Evolutionary conservation across 1,284 basidiomycete genomes (phyloP).

Genomic region (Microbotryomycetes sp.): DNA sequence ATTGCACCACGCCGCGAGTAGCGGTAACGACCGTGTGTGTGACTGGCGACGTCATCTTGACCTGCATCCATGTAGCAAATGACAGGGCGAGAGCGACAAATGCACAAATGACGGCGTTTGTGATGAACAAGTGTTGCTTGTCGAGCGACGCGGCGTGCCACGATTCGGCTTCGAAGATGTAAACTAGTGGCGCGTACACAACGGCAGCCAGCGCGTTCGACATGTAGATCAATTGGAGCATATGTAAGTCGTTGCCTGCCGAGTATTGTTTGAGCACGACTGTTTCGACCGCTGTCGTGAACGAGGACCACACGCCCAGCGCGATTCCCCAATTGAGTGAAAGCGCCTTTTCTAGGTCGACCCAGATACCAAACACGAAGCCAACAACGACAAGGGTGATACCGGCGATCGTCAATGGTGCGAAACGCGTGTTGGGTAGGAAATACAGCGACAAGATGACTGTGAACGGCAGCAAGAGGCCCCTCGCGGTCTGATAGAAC

Average conservation of each 20-base stretch:
- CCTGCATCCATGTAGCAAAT: conserved; percentile 11
- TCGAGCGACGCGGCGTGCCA: neutral
- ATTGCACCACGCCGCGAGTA: neutral
- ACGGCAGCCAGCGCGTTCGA: conserved; percentile 7
- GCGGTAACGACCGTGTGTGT: conserved; percentile 17
- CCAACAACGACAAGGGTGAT: conserved; percentile 6
- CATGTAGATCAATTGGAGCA: conserved; percentile 6
- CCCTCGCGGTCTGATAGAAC: conserved; percentile 18
- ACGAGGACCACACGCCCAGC: conserved; percentile 9
- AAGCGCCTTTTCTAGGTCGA: neutral
- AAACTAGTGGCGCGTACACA: conserved; percentile 7
- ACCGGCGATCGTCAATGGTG: conserved; percentile 8
- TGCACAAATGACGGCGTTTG: neutral
- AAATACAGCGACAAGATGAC: conserved; percentile 14
- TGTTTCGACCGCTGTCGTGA: conserved; percentile 14
- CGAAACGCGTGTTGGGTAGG: conserved; percentile 1
- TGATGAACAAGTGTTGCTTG: neutral
- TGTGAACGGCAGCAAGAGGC: conserved; percentile 19
- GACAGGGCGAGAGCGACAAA: neutral
- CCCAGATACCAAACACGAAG: conserved; percentile 11
- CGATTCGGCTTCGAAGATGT: neutral
- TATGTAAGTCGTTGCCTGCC: conserved; percentile 8
- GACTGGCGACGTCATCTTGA: conserved; percentile 17
- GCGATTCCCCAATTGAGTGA: conserved; percentile 1
- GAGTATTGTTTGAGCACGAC: conserved; percentile 15